Evolutionary conservation across 495 filamentous ascomycete species (phyloP), one percentile per base, ranked within the genome.

Genomic region (Immersiella caudata): DNA sequence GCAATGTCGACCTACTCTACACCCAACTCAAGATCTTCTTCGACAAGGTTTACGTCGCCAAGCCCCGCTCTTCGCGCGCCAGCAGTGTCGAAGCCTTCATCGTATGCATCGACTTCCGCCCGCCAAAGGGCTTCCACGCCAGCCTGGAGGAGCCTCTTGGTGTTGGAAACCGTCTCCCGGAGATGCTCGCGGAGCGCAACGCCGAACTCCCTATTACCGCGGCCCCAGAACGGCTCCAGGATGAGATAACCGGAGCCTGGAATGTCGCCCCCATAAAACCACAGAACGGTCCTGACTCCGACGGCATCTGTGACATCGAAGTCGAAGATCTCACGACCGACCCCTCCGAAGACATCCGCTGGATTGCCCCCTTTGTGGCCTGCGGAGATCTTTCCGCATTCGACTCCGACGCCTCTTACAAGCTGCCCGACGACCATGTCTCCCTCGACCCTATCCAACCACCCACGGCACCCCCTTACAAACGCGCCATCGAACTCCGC

Each of bases 1-100:
- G 93, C 68, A 94, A 97, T 71, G 93, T 97, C 16, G 94, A 97
- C 71, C 80, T 97, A 3, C 85, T 97, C 1, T 97, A 93, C 75
- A 91, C 93, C 6, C 95, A 98, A 71, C 85, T 98, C 54, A 93
- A 93, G 67, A 87, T 93, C 26, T 91, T 97, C 62, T 99, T 99
- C 68, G 87, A 92, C 64, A 82, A 87, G 61, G 95, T 99, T 35
- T 87, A 89, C 62, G 93, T 97, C 51, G 93, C 95, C 16, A 99
- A 99, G 76, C 95, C 95, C 16, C 84, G 95, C 51, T 96, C 92
- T 58, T 95, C 91, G 68, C 85, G 95, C 11, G 95, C 94, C 11
- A 99, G 95, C 77, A 96, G 93, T 79, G 85, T 99, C 29, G 95
- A 99, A 75, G 94, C 95, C 2, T 99, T 98, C 71, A 89, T 99